These are phyloP conservation scores for Gonium pectorale DNA, from an alignment of 139 green algal species.

Conservation along the genomic window DNA sequence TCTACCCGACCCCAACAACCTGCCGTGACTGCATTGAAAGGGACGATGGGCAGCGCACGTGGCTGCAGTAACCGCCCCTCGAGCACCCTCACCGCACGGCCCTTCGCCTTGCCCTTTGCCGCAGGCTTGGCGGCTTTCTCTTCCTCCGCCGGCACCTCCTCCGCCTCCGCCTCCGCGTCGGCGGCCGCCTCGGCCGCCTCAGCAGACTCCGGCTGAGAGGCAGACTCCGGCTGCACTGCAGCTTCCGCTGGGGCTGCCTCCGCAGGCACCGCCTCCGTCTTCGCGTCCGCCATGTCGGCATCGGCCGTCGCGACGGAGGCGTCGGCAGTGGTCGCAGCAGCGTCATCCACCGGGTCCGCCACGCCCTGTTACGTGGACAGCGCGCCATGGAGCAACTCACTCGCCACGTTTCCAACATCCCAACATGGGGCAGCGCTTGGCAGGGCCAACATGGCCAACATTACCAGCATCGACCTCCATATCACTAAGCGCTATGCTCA, in stretches of 20 bases:
- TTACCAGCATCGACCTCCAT: too few relatives aligned
- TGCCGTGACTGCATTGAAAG: too few relatives aligned
- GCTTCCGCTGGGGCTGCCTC: background rate
- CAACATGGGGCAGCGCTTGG: too few relatives aligned
- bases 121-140: too few relatives aligned
- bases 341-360: background rate
- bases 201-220: background rate
- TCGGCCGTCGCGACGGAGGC: background rate
- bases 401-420: too few relatives aligned
- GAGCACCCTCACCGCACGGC: constrained; percentile 26
- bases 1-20: too few relatives aligned
- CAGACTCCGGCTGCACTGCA: background rate
- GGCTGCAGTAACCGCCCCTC: too few relatives aligned
- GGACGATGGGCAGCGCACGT: too few relatives aligned
- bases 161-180: background rate
- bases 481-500: too few relatives aligned
- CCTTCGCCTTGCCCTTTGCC: constrained; percentile 33
- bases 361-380: too few relatives aligned
- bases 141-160: background rate
- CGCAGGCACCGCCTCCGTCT: background rate
- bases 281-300: background rate
- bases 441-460: too few relatives aligned
- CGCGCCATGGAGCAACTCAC: too few relatives aligned
- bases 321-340: background rate
- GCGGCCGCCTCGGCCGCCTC: background rate